Evolutionary conservation across 1,284 basidiomycete species (phyloP).

Genomic region (Anthracocystis panici-leucophaei): DNA sequence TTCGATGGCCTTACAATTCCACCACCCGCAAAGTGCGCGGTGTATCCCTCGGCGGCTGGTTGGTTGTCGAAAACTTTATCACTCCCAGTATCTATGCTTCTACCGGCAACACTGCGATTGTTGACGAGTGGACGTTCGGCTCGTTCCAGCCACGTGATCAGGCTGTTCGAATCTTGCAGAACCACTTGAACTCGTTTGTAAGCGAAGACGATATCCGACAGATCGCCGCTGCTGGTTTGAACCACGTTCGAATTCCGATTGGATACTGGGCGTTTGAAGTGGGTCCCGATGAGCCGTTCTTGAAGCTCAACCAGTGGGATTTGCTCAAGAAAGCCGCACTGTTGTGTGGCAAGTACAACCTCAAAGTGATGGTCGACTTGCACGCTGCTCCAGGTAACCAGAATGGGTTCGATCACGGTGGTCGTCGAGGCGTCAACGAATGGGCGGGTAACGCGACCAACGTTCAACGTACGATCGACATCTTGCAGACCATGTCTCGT

Average conservation of each 20-base stretch:
- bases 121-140: slow-evolving; percentile 90
- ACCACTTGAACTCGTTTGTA: slow-evolving; percentile 85
- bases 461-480: slow-evolving; percentile 78
- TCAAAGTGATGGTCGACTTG: slow-evolving; percentile 85
- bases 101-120: slow-evolving; percentile 58
- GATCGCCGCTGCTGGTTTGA: slow-evolving; percentile 71
- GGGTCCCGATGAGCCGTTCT: slow-evolving; percentile 82
- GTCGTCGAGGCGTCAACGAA: slow-evolving; percentile 76
- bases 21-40: slow-evolving; percentile 53
- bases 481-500: slow-evolving; percentile 74
- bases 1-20: slow-evolving; percentile 47
- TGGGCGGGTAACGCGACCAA: slow-evolving; percentile 81
- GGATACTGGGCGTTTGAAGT: slow-evolving; percentile 93
- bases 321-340: slow-evolving; percentile 76
- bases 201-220: slow-evolving; percentile 80
- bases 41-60: slow-evolving; percentile 67
- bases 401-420: slow-evolving; percentile 74
- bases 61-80: slow-evolving; percentile 65
- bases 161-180: slow-evolving; percentile 50
- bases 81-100: slow-evolving; percentile 72
- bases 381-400: slow-evolving; percentile 71
- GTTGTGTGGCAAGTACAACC: slow-evolving; percentile 81
- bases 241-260: slow-evolving; percentile 88
- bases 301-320: slow-evolving; percentile 80
- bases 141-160: slow-evolving; percentile 74